Evolutionary conservation across 257 asterid genomes (phyloP).

Genomic region (Voacanga thouarsii): DNA sequence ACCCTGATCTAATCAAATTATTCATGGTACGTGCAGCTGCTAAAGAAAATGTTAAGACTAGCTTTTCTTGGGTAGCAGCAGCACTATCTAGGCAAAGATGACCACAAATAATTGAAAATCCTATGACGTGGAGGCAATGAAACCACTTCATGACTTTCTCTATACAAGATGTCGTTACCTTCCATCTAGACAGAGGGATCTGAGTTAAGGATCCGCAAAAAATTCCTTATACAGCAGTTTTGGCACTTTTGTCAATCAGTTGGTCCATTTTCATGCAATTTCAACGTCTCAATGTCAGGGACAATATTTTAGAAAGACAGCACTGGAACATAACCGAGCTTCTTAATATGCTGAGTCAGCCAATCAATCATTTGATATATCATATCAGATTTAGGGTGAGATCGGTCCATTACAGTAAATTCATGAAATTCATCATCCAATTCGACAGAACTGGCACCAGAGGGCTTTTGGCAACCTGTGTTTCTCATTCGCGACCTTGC

Average conservation of each 20-base stretch:
- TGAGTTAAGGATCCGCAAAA: not conserved
- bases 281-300: not conserved
- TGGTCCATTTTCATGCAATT: not conserved
- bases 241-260: not conserved
- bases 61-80: not conserved
- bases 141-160: not conserved
- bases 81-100: not conserved
- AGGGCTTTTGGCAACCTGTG: constrained; percentile 30
- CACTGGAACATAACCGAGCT: constrained; percentile 27
- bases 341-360: constrained; percentile 53
- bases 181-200: constrained; percentile 1
- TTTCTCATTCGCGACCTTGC: constrained; percentile 54
- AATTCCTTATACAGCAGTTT: not conserved
- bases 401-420: constrained; percentile 61
- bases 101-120: not conserved
- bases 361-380: constrained; percentile 52
- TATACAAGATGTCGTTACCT: constrained; percentile 2
- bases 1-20: not conserved
- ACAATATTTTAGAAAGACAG: constrained; percentile 12
- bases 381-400: constrained; percentile 53
- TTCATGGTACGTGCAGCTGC: not conserved
- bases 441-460: constrained; percentile 59
- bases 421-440: constrained; percentile 53
- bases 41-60: not conserved
- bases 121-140: not conserved